Evolutionary conservation across 169 alveolate species (phyloP), one percentile per base, ranked within the genome.

Genomic region (Ophryocystis elektroscirrha): DNA sequence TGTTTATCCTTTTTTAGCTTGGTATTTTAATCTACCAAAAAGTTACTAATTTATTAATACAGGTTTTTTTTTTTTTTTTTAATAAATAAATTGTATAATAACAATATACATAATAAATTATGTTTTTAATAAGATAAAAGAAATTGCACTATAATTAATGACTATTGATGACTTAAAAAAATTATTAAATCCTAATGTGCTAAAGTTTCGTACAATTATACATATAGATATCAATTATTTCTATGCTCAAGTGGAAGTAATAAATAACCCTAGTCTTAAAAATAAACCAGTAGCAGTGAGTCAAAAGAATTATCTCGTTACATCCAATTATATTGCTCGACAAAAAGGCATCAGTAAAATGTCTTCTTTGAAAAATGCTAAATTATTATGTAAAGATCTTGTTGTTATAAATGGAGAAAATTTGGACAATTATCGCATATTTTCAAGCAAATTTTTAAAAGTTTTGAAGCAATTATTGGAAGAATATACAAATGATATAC

Each of bases 241-340:
- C 32, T 53, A 53, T 37, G 60, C 60, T 1, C 60, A 53, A 26
- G 60, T 53, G 38, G 60, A 53, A n/a, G 45, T 20, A 24, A 26
- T 25, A 5, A 23, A 1, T 22, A 53, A 53, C 15, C 60, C 60
- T 15, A 9, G 41, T 19, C 2, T 53, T 7, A 20, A 22, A 25
- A 26, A 28, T 26, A 38, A 39, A 19, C 60, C 48, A 9, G 37
- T 53, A 0, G 60, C 49, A 4, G 60, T 53, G 29, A 43, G 44
- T 7, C 60, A 53, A 47, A 53, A 53, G 45, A 23, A 20, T 29
- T 18, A 29, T 35, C 39, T 53, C 15, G 48, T 53, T 37, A 42
- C 60, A 19, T 15, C 29, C 35, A 53, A 39, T 28, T 24, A 20
- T 4, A 45, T 6, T 1, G 48, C 60, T 2, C 26, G 60, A 15